Conservation (phyloP, 75 land plant genomes). For the Pseudotsuga menziesii region DNA sequence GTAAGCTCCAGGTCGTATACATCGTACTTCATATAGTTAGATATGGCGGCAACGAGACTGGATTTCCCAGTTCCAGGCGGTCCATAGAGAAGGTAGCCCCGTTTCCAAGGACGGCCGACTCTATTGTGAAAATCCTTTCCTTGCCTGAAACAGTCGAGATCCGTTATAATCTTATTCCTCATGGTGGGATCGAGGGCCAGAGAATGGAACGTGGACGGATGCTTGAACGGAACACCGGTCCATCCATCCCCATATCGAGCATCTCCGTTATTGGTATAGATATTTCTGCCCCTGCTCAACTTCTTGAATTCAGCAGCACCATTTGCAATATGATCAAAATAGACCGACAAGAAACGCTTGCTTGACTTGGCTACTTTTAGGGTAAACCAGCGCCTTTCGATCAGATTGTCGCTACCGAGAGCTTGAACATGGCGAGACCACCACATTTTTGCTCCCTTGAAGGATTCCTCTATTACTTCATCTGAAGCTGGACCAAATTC, state of each 20-base stretch:
- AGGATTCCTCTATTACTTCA: constrained; percentile 33
- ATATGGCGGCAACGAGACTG: constrained; percentile 33
- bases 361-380: constrained; percentile 24
- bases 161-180: constrained; percentile 13
- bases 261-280: constrained; percentile 17
- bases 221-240: constrained; percentile 25
- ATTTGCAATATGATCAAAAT: constrained; percentile 22
- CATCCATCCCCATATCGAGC: background rate
- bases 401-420: background rate
- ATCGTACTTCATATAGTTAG: constrained; percentile 23
- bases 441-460: constrained; percentile 33
- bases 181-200: constrained; percentile 22
- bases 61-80: constrained; percentile 39
- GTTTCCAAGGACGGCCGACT: constrained; percentile 25
- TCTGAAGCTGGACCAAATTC: constrained; percentile 45
- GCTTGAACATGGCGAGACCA: constrained; percentile 13
- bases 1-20: constrained; percentile 32
- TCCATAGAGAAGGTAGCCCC: constrained; percentile 34
- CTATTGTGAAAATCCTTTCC: constrained; percentile 16
- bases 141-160: constrained; percentile 14
- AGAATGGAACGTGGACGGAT: constrained; percentile 27
- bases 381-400: constrained; percentile 10
- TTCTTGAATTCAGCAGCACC: constrained; percentile 9
- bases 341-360: constrained; percentile 14
- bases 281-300: constrained; percentile 3